Conservation (phyloP, 2,329 filamentous ascomycete species). For the Ophiocordyceps sinensis region DNA sequence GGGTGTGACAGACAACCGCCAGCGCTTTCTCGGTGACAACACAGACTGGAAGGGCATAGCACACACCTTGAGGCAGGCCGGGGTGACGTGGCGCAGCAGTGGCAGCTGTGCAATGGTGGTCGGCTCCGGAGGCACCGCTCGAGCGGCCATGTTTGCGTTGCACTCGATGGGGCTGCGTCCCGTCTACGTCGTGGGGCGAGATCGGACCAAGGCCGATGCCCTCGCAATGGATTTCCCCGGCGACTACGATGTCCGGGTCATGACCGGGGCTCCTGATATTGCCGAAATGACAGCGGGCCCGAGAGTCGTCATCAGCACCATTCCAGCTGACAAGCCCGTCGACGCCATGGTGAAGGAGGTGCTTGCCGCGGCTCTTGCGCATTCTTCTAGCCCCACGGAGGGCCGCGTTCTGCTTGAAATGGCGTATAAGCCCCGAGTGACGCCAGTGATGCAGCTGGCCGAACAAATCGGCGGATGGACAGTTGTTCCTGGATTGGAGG, state of each 20-base stretch:
- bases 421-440: conserved; percentile 84
- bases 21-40: conserved; percentile 67
- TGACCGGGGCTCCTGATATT: conserved; percentile 36
- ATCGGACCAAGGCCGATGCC: conserved; percentile 48
- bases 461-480: conserved; percentile 58
- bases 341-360: conserved; percentile 55
- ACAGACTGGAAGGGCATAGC: conserved; percentile 95
- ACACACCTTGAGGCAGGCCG: conserved; percentile 56
- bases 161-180: conserved; percentile 71
- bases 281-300: conserved; percentile 32
- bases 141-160: conserved; percentile 81
- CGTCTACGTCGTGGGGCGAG: conserved; percentile 77
- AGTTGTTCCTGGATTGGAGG: conserved; percentile 77
- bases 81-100: conserved; percentile 29
- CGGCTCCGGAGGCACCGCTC: conserved; percentile 80
- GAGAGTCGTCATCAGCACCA: conserved; percentile 71
- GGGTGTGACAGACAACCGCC: conserved; percentile 22
- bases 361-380: conserved; percentile 37
- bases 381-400: conserved; percentile 16
- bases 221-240: conserved; percentile 60
- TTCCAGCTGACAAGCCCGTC: conserved; percentile 77
- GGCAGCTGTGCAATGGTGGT: conserved; percentile 57
- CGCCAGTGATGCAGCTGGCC: conserved; percentile 73
- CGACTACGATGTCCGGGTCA: conserved; percentile 54
- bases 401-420: conserved; percentile 69